A percentile compares a stretch with the other conserved stretches of the same genome.
Conservation (phyloP, 768 basidiomycete genomes). For the Naematelia encephala region DNA sequence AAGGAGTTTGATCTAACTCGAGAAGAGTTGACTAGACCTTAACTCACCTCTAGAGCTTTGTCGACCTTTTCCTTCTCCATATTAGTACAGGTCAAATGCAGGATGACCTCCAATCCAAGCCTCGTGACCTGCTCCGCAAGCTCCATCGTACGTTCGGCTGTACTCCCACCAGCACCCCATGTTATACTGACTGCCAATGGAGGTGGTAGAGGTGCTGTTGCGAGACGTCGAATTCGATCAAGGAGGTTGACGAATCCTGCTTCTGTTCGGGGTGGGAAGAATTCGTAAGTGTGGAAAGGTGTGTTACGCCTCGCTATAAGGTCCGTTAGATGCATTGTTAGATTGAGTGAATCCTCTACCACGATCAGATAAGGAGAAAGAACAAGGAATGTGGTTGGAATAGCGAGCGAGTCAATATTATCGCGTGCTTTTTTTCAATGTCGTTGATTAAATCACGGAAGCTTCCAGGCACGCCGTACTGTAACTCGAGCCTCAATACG, state of each 20-base stretch:
- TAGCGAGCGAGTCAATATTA: too few relatives aligned
- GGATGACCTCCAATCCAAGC: slow-evolving; percentile 44
- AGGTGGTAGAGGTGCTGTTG: slow-evolving; percentile 66
- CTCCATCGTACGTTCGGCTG: slow-evolving; percentile 80
- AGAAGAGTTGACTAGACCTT: too few relatives aligned
- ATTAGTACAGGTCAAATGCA: slow-evolving; percentile 51
- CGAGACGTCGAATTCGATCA: slow-evolving; percentile 76
- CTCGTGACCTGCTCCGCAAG: slow-evolving; percentile 59
- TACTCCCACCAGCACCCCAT: slow-evolving; percentile 96
- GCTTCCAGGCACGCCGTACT: neutral
- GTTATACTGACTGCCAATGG: slow-evolving; percentile 76
- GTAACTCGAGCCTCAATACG: too few relatives aligned
- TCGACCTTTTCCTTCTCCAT: slow-evolving; percentile 50
- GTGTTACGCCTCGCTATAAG: slow-evolving; percentile 58
- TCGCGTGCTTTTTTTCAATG: neutral
- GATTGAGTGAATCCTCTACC: slow-evolving; percentile 4
- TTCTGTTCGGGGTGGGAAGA: slow-evolving; percentile 87
- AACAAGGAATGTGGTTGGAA: too few relatives aligned
- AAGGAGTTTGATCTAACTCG: too few relatives aligned
- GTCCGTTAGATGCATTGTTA: slow-evolving; percentile 56
- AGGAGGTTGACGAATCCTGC: slow-evolving; percentile 90
- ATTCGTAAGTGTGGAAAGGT: slow-evolving; percentile 91
- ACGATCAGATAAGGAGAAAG: too few relatives aligned
- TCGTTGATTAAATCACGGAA: neutral
- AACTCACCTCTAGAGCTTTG: slow-evolving; percentile 44